These are phyloP conservation scores for Carex kokanica DNA, from an alignment of 176 grass and related monocot species.

Conservation along the genomic window DNA sequence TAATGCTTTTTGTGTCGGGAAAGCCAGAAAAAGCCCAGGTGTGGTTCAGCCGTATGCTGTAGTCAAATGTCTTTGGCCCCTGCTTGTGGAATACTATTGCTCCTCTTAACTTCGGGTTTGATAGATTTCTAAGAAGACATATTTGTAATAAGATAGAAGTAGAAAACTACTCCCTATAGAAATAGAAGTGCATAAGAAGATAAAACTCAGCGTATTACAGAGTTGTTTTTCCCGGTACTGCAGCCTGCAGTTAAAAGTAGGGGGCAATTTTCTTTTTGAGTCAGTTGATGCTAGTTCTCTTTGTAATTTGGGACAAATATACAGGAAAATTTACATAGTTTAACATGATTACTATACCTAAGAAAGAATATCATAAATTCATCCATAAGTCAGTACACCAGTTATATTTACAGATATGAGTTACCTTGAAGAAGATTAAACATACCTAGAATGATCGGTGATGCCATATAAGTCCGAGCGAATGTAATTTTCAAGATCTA, in stretches of 20 bases:
- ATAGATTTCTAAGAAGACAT: conserved; percentile 38
- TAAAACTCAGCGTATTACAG: not conserved
- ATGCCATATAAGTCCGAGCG: conserved; percentile 40
- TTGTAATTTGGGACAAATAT: not conserved
- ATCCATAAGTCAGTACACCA: not conserved
- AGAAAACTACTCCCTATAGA: not conserved
- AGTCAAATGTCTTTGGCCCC: conserved; percentile 45
- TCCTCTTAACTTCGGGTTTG: conserved; percentile 45
- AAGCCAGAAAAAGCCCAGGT: conserved; percentile 54
- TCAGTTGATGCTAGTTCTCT: not conserved
- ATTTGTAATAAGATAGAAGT: conserved; percentile 22
- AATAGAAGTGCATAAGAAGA: not conserved
- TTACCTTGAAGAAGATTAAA: not conserved
- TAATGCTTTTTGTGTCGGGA: conserved; percentile 49
- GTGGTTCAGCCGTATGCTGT: conserved; percentile 52
- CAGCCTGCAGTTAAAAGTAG: not conserved
- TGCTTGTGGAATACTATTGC: conserved; percentile 37
- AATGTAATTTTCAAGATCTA: conserved; percentile 43
- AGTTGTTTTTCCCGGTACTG: not conserved
- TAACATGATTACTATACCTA: not conserved
- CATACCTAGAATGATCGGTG: conserved; percentile 36
- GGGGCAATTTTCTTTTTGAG: not conserved
- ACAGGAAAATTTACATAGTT: not conserved
- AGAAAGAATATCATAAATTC: conserved; percentile 12
- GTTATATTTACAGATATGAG: not conserved